A percentile compares a stretch with the other conserved stretches of the same genome.
Conservation (phyloP, 768 basidiomycete species). For the Suillus discolor region DNA sequence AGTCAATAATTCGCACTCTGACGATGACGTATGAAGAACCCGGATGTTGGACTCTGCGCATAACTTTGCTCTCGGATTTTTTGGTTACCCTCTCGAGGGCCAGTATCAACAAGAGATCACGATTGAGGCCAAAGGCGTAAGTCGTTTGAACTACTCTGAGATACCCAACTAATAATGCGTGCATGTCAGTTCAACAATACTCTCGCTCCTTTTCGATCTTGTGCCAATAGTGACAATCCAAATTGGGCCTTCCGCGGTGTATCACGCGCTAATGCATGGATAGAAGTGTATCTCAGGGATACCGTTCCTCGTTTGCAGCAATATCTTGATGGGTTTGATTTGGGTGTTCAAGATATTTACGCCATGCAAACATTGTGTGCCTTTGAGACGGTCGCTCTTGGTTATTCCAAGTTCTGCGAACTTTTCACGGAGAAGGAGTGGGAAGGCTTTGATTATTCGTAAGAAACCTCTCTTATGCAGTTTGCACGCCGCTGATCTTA, state of each 20-base stretch:
- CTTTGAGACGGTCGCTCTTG: slow-evolving; percentile 23
- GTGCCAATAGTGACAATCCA: slow-evolving; percentile 54
- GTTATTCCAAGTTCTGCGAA: too few species aligned
- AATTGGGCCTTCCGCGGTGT: slow-evolving; percentile 53
- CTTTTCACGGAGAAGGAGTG: too few species aligned
- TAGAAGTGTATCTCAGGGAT: slow-evolving; percentile 63
- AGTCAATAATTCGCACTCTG: background rate
- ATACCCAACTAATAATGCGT: background rate
- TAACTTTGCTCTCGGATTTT: slow-evolving; percentile 56
- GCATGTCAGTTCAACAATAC: slow-evolving; percentile 49
- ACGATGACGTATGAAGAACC: slow-evolving; percentile 31
- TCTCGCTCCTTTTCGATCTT: slow-evolving; percentile 45
- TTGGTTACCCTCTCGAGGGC: slow-evolving; percentile 45
- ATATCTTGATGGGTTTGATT: slow-evolving; percentile 56
- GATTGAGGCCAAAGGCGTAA: slow-evolving; percentile 39
- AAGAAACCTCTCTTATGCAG: slow-evolving; percentile 25
- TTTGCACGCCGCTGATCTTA: background rate
- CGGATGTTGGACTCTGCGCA: slow-evolving; percentile 55
- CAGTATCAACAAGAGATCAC: slow-evolving; percentile 49
- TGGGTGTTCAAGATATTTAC: slow-evolving; percentile 67
- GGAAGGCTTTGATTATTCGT: slow-evolving; percentile 36
- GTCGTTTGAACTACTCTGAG: slow-evolving; percentile 20
- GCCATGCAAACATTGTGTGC: slow-evolving; percentile 78
- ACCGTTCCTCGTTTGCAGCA: slow-evolving; percentile 59
- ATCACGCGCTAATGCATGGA: slow-evolving; percentile 63